Evolutionary conservation across 1,284 basidiomycete genomes (phyloP).

Genomic region (Porphyrellus sp.): DNA sequence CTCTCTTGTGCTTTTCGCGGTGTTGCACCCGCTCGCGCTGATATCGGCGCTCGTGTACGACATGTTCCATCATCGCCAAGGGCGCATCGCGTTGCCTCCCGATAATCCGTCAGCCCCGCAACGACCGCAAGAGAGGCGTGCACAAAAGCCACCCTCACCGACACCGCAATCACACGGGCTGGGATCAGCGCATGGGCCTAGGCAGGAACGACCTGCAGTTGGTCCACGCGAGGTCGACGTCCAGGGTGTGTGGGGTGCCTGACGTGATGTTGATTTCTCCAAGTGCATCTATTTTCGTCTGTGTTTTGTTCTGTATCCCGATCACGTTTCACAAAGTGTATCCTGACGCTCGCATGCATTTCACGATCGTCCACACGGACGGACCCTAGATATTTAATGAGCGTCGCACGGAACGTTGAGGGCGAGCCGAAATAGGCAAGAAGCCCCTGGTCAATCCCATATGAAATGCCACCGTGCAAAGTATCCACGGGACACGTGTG

Average conservation of each 20-base stretch:
- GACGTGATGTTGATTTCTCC: not conserved
- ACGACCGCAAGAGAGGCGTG: not conserved
- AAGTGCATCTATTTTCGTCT: not conserved
- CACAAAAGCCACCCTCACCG: not conserved
- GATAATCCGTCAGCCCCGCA: conserved; percentile 27
- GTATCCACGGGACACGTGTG: not conserved
- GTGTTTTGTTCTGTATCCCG: not conserved
- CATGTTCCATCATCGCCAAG: conserved; percentile 33
- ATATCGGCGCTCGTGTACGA: conserved; percentile 40
- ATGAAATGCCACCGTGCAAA: not conserved
- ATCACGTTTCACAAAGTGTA: not conserved
- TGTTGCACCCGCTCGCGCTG: conserved; percentile 55
- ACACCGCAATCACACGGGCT: conserved; percentile 2
- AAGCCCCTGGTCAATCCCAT: not conserved
- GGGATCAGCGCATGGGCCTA: not conserved
- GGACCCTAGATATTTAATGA: not conserved
- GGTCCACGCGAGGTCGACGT: conserved; percentile 36
- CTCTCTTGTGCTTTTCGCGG: conserved; percentile 56
- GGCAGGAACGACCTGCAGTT: conserved; percentile 17
- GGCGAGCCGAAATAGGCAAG: not conserved
- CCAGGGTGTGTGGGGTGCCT: conserved; percentile 22
- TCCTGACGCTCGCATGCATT: not conserved
- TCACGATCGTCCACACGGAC: not conserved
- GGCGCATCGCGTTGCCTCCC: conserved; percentile 44
- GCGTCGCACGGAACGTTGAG: too few relatives aligned